Evolutionary conservation across 2,329 filamentous ascomycete species (phyloP).

Genomic region (Monosporascus sp.): DNA sequence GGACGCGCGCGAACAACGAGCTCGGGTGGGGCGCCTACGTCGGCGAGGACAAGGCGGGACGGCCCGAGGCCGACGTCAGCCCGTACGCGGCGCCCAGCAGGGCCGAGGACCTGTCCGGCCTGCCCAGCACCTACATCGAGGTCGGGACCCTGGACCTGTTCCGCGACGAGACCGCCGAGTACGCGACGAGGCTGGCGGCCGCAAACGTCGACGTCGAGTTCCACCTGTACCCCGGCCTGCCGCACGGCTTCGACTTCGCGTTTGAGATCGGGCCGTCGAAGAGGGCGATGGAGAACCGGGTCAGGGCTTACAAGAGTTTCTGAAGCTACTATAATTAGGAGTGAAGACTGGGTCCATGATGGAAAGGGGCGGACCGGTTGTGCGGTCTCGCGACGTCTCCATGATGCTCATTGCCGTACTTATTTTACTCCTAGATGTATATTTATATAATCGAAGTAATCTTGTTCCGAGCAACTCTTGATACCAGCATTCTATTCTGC

Average conservation of each 20-base stretch:
- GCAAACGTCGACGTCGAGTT: constrained; percentile 20
- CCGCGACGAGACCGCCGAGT: constrained; percentile 16
- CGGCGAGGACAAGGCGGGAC: constrained; percentile 11
- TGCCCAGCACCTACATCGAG: constrained; percentile 23
- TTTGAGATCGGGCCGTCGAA: constrained; percentile 4
- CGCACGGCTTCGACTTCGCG: constrained; percentile 17
- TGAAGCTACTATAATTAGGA: background rate
- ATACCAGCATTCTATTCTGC: no score
- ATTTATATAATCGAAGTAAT: no score
- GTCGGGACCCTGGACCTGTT: constrained; percentile 22
- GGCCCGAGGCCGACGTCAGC: constrained; percentile 13
- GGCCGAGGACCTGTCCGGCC: constrained; percentile 16
- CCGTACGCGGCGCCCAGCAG: constrained; percentile 17
- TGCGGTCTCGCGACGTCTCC: no score
- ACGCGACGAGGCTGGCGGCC: constrained; percentile 13
- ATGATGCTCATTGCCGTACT: no score
- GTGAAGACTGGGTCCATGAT: no score
- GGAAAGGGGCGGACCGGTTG: no score
- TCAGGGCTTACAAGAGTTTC: background rate
- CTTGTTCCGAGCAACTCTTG: no score
- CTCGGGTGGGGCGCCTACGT: constrained; percentile 16
- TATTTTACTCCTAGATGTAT: no score
- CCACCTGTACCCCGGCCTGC: constrained; percentile 21
- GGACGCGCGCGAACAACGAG: constrained; percentile 6
- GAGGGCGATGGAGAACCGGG: constrained; percentile 9